Conservation (phyloP, 495 filamentous ascomycete species). For the Penicillium silybi region DNA sequence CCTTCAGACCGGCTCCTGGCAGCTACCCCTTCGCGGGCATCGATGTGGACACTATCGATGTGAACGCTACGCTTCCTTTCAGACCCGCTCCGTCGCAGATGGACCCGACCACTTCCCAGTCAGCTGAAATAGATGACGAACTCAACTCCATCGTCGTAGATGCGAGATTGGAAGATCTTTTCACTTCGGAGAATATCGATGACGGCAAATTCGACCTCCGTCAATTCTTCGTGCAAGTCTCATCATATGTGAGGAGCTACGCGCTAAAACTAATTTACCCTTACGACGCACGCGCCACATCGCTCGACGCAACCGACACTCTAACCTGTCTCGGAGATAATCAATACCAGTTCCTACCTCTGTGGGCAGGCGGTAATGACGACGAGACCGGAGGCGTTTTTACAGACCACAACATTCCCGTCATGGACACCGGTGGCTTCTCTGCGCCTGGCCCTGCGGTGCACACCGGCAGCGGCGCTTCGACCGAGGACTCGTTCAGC, state of each 20-base stretch:
- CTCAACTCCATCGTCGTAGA: background rate
- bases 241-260: slow-evolving; percentile 14
- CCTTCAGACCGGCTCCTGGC: background rate
- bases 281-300: slow-evolving; percentile 5
- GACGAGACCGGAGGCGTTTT: slow-evolving; percentile 54
- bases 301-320: slow-evolving; percentile 31
- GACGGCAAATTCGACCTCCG: slow-evolving; percentile 1
- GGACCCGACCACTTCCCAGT: background rate
- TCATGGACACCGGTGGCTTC: slow-evolving; percentile 37
- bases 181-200: background rate
- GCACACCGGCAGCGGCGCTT: slow-evolving; percentile 34
- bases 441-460: slow-evolving; percentile 40
- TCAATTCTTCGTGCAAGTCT: slow-evolving; percentile 10
- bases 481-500: slow-evolving; percentile 20
- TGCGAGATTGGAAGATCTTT: background rate
- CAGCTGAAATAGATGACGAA: background rate
- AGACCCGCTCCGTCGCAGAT: background rate
- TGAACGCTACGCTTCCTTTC: background rate
- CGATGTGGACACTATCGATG: background rate
- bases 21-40: background rate
- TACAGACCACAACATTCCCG: slow-evolving; percentile 34
- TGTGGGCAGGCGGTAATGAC: slow-evolving; percentile 55
- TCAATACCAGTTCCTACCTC: slow-evolving; percentile 49
- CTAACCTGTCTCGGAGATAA: slow-evolving; percentile 45
- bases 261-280: slow-evolving; percentile 15